phyloP scores from a whole-genome alignment of 768 basidiomycete genomes.

The Russula abietina region DNA sequence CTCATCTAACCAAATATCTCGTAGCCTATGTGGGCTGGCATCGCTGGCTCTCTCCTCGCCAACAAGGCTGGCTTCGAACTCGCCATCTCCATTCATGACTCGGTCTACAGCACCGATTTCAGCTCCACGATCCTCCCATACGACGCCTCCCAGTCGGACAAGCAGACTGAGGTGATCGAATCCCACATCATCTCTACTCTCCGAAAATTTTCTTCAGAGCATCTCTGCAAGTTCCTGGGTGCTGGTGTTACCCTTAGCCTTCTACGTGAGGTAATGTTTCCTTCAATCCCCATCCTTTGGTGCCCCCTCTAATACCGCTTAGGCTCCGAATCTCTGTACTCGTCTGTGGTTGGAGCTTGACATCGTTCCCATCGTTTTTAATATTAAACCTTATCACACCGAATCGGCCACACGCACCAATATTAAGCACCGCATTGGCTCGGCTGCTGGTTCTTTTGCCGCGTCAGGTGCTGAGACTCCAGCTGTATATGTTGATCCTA shows the following conservation, averaged over 20 bases:
- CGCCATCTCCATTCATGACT: conserved; percentile 77
- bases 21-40: conserved; percentile 86
- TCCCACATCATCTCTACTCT: conserved; percentile 56
- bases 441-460: conserved; percentile 71
- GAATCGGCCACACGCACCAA: conserved; percentile 74
- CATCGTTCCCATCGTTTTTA: conserved; percentile 79
- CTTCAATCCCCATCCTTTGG: background rate
- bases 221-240: conserved; percentile 82
- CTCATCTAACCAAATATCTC: conserved; percentile 25
- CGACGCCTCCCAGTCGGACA: conserved; percentile 43
- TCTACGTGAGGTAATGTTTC: conserved; percentile 52
- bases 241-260: conserved; percentile 70
- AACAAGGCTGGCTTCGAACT: conserved; percentile 60
- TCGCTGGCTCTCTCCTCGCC: conserved; percentile 57
- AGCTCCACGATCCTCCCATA: conserved; percentile 52
- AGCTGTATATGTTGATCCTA: conserved; percentile 56
- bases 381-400: conserved; percentile 77
- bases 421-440: conserved; percentile 76
- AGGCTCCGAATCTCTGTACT: conserved; percentile 80
- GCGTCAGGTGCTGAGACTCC: conserved; percentile 75
- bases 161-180: conserved; percentile 58
- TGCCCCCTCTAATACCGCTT: conserved; percentile 25
- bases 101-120: conserved; percentile 79
- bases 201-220: conserved; percentile 65
- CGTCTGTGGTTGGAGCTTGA: conserved; percentile 79